Evolutionary conservation across 2,329 filamentous ascomycete genomes (phyloP).

Genomic region (Calonectria ilicicola): DNA sequence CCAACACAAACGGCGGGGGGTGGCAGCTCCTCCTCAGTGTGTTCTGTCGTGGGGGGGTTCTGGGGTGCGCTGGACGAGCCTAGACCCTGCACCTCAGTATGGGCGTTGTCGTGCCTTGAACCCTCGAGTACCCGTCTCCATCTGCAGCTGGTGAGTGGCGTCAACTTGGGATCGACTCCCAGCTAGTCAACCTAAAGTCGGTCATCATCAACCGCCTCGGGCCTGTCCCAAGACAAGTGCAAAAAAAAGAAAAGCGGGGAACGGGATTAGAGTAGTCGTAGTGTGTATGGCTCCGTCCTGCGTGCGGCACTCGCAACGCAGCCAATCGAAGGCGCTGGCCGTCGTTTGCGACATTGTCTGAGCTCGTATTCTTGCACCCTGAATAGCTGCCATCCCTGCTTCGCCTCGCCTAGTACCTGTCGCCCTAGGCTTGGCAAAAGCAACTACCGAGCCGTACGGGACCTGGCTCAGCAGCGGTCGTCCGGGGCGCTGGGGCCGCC

Average conservation of each 20-base stretch:
- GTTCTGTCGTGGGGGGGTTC: no score
- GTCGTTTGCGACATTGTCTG: not conserved
- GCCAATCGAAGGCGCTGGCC: not conserved
- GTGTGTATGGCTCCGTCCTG: not conserved
- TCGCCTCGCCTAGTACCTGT: not conserved
- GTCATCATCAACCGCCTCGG: not conserved
- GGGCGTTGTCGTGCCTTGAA: constrained; percentile 2
- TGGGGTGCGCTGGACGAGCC: constrained; percentile 4
- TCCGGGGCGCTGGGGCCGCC: no score
- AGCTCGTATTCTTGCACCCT: not conserved
- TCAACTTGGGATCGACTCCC: constrained; percentile 1
- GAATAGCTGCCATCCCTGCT: not conserved
- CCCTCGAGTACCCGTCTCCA: not conserved
- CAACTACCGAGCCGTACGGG: constrained; percentile 3
- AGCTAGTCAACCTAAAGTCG: not conserved
- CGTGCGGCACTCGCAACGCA: not conserved
- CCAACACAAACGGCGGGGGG: no score
- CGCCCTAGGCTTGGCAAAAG: not conserved
- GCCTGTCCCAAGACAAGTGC: not conserved
- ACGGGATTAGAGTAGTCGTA: no score
- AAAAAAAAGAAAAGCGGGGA: no score
- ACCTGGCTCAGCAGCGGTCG: not conserved
- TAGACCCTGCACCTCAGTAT: not conserved
- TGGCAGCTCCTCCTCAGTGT: no score
- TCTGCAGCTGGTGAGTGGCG: constrained; percentile 1